These are phyloP conservation scores for Penicillium occitanis DNA, from an alignment of 2,329 filamentous ascomycete species.

Conservation along the genomic window DNA sequence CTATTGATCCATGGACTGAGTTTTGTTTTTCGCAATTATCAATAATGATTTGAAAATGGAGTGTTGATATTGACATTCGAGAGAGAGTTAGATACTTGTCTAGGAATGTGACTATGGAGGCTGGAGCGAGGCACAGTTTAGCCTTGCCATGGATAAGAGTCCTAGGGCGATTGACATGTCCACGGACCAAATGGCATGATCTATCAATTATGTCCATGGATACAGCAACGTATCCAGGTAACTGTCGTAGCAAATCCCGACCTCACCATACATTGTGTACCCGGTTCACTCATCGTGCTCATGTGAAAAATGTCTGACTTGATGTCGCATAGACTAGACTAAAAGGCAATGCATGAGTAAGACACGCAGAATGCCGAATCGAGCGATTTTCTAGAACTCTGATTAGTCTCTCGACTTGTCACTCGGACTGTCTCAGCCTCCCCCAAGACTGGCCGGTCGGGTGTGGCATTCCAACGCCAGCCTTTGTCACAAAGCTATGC, in stretches of 20 bases:
- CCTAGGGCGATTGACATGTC: too few species aligned
- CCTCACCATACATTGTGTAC: background rate
- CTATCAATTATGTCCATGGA: too few species aligned
- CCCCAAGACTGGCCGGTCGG: background rate
- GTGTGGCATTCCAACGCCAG: background rate
- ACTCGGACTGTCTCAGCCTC: conserved; percentile 13
- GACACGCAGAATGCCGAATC: background rate
- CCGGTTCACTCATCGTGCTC: too few species aligned
- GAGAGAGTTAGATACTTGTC: background rate
- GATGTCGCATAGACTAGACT: background rate
- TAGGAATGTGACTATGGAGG: conserved; percentile 2
- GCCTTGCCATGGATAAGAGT: background rate
- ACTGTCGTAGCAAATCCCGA: background rate
- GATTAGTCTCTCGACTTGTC: background rate
- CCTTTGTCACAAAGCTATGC: background rate
- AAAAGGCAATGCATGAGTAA: background rate
- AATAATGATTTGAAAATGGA: background rate
- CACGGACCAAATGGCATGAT: too few species aligned
- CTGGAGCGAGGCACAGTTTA: conserved; percentile 5
- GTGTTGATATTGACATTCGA: background rate
- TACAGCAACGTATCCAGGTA: too few species aligned
- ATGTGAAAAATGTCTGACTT: too few species aligned
- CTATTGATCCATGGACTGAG: background rate
- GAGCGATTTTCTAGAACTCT: conserved; percentile 7
- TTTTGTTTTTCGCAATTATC: background rate